Evolutionary conservation across 805 yeast species (phyloP), one percentile per base, ranked within the genome.

Genomic region (Starmerella sp.): DNA sequence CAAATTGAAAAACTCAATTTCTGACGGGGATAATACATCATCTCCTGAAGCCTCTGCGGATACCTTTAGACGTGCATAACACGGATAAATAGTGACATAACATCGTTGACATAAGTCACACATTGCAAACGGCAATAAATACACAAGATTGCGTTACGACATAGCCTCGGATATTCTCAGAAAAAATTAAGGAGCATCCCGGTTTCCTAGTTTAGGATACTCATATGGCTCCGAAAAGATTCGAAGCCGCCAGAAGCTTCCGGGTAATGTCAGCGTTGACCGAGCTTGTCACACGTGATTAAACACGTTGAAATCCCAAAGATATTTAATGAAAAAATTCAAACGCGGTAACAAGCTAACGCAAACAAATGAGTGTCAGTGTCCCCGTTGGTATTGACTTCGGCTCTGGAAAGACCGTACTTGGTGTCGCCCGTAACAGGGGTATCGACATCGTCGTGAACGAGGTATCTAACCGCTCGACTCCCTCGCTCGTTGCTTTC

Each of bases 401-500:
- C 71, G 98, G 98, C 76, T 89, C 89, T 77, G 79, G 81, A 78
- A 86, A 80, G 78, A 82, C 96, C 61, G 97, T 91, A 64, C 80
- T 91, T 70, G 97, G 75, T 54, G 75, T 95, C 70, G 98, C 98
- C 60, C 85, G 91, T 72, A 93, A 91, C 82, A 84, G 97, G 77
- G 97, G 97, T 69, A 93, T 93, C 69, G 99, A 93, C 73, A 84
- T 93, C 67, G 87, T 93, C 67, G 97, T 93, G 75, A 93, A 93
- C 71, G 99, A 93, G 75, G 97, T 93, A 49, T 90, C 97, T 55
- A 93, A 93, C 84, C 85, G 99, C 74, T 73, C 95, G 63, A 93
- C 99, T 36, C 98, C 99, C 29, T 72, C 86, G 35, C 71, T 87
- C 62, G 93, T 93, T 64, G 97, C 96, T 36, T 93, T 93, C 65